A percentile compares a stretch with the other conserved stretches of the same genome.
These are phyloP conservation scores for Ricinus communis DNA, from an alignment of 345 rosid genomes.

Conservation along the genomic window DNA sequence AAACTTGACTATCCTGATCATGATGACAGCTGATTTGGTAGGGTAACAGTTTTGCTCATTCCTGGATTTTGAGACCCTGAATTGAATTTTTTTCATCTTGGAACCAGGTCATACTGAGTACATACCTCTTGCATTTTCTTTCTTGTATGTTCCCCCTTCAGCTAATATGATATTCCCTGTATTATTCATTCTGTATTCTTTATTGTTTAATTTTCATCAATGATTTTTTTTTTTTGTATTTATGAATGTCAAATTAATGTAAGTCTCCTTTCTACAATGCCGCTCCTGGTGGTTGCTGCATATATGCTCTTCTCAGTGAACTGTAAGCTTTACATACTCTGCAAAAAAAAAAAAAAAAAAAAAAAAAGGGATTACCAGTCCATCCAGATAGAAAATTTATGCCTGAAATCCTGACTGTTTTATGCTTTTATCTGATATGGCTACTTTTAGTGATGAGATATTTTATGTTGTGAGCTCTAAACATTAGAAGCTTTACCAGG, in stretches of 20 bases:
- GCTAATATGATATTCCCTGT: conserved; percentile 17
- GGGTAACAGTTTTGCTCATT: neutral
- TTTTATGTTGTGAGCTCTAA: too few species aligned
- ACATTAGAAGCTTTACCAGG: too few species aligned
- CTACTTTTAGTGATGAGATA: too few species aligned
- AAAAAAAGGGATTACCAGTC: too few species aligned
- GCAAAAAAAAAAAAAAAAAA: too few species aligned
- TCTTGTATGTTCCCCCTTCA: conserved; percentile 6
- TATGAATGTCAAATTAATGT: neutral
- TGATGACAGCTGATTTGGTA: conserved; percentile 6
- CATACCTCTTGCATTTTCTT: conserved; percentile 8
- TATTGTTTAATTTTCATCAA: conserved; percentile 5
- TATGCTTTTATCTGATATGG: too few species aligned
- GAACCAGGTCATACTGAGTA: conserved; percentile 23
- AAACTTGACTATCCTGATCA: neutral
- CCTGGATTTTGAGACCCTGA: conserved; percentile 16
- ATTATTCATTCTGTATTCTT: conserved; percentile 19
- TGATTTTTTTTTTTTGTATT: conserved; percentile 8
- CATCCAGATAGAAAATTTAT: too few species aligned
- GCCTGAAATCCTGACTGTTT: too few species aligned
- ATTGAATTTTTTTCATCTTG: conserved; percentile 13
- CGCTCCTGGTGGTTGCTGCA: neutral
- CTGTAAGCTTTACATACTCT: too few species aligned
- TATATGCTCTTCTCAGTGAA: neutral
- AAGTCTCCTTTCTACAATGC: neutral